phyloP scores from a whole-genome alignment of 148 eudicot genomes.

The Fagopyrum homotropicum region DNA sequence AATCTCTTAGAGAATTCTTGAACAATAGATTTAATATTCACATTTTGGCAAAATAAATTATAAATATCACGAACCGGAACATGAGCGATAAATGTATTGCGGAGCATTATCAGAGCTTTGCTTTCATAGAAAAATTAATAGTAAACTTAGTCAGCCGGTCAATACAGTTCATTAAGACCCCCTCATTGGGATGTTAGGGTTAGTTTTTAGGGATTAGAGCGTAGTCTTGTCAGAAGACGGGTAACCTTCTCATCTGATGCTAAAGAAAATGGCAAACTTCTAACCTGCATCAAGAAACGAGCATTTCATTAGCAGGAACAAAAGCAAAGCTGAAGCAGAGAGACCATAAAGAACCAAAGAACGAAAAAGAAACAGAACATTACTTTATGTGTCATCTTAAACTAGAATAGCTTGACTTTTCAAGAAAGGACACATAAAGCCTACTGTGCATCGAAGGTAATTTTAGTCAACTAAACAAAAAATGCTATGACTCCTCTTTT shows the following conservation, averaged over 20 bases:
- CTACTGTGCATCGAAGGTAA: neutral
- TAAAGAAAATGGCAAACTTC: slow-evolving; percentile 23
- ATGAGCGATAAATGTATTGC: slow-evolving; percentile 72
- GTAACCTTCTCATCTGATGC: slow-evolving; percentile 40
- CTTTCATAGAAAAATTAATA: slow-evolving; percentile 35
- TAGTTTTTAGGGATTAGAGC: neutral
- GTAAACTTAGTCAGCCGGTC: neutral
- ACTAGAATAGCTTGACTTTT: neutral
- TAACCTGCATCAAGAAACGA: slow-evolving; percentile 39
- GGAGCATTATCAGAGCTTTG: slow-evolving; percentile 53
- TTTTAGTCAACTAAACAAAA: neutral
- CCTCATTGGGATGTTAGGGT: neutral
- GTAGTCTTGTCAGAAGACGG: neutral
- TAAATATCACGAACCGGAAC: slow-evolving; percentile 53
- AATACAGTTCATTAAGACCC: neutral
- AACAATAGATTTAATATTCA: neutral
- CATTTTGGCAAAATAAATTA: neutral
- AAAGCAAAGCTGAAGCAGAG: neutral
- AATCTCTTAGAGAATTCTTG: neutral
- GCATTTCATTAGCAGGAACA: slow-evolving; percentile 11
- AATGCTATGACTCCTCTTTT: neutral
- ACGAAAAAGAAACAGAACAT: neutral
- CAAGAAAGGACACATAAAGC: neutral
- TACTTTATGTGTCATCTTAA: neutral
- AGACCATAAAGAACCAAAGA: neutral